A percentile compares a stretch with the other conserved stretches of the same genome.
phyloP scores from a whole-genome alignment of 2,329 filamentous ascomycete genomes.

The Colletotrichum melonis region DNA sequence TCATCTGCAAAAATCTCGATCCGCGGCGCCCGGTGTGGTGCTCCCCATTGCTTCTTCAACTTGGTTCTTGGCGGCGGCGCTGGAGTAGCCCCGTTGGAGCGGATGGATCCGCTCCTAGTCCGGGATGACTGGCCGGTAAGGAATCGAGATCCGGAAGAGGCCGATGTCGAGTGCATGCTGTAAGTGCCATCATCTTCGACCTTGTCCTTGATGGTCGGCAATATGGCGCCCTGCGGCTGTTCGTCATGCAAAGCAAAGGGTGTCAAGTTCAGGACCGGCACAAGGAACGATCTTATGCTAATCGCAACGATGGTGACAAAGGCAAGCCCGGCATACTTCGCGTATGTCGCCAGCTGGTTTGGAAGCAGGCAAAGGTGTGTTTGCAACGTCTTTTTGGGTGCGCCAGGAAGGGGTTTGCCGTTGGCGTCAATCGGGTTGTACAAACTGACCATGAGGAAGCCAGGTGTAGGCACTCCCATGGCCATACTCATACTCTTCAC shows the following conservation, averaged over 20 bases:
- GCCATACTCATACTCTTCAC: conserved; percentile 97
- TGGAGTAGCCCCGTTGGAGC: conserved; percentile 39
- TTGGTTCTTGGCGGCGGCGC: conserved; percentile 42
- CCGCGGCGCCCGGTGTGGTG: conserved; percentile 53
- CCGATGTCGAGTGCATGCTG: conserved; percentile 39
- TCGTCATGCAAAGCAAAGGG: conserved; percentile 64
- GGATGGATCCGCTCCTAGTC: conserved; percentile 40
- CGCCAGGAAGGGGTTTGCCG: conserved; percentile 59
- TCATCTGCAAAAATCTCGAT: conserved; percentile 65
- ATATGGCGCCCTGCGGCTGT: conserved; percentile 42
- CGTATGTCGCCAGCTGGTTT: conserved; percentile 86
- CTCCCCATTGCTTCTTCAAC: conserved; percentile 55
- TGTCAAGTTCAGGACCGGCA: conserved; percentile 64
- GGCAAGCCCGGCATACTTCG: conserved; percentile 78
- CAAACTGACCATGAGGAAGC: conserved; percentile 87
- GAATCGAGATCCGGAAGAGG: conserved; percentile 48
- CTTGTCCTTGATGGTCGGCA: conserved; percentile 67
- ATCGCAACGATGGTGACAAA: conserved; percentile 63
- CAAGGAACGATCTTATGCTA: conserved; percentile 65
- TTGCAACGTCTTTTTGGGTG: conserved; percentile 74
- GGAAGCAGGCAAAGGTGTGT: conserved; percentile 92
- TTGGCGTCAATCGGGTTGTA: conserved; percentile 86
- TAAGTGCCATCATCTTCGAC: conserved; percentile 57
- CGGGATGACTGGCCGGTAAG: conserved; percentile 42
- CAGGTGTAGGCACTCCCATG: conserved; percentile 91